phyloP scores from a whole-genome alignment of 2,329 filamentous ascomycete species.

The Talaromyces rugulosus region DNA sequence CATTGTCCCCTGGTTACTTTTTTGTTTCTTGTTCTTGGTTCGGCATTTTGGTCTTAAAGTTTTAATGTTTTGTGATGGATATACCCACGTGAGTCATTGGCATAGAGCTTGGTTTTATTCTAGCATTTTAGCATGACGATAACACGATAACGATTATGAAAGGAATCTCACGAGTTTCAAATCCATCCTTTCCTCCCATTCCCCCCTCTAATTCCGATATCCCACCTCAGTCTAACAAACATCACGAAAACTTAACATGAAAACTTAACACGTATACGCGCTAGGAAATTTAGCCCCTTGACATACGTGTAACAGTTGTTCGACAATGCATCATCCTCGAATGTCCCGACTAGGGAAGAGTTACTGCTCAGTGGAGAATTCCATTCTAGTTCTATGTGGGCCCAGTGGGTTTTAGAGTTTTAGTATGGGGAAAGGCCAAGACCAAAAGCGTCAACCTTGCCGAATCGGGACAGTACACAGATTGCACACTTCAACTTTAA shows the following conservation, averaged over 20 bases:
- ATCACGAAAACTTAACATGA: neutral
- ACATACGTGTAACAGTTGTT: neutral
- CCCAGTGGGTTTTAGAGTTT: neutral
- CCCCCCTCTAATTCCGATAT: neutral
- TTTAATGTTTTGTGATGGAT: neutral
- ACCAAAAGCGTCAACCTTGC: neutral
- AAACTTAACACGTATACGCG: neutral
- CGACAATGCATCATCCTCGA: neutral
- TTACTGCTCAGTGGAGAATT: neutral
- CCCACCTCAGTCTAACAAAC: neutral
- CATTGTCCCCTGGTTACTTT: neutral
- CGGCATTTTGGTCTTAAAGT: neutral
- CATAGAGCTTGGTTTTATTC: neutral
- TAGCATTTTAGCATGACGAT: neutral
- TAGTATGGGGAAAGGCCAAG: neutral
- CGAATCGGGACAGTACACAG: neutral
- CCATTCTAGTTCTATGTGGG: neutral
- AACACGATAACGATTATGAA: neutral
- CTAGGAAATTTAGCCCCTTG: neutral
- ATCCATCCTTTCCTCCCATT: neutral
- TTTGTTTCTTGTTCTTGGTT: neutral
- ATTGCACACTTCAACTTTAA: neutral
- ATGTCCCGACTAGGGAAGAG: neutral
- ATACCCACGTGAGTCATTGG: neutral
- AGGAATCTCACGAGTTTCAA: neutral